These are phyloP conservation scores for Cucumis hystrix DNA, from an alignment of 306 rosid species.

Conservation along the genomic window DNA sequence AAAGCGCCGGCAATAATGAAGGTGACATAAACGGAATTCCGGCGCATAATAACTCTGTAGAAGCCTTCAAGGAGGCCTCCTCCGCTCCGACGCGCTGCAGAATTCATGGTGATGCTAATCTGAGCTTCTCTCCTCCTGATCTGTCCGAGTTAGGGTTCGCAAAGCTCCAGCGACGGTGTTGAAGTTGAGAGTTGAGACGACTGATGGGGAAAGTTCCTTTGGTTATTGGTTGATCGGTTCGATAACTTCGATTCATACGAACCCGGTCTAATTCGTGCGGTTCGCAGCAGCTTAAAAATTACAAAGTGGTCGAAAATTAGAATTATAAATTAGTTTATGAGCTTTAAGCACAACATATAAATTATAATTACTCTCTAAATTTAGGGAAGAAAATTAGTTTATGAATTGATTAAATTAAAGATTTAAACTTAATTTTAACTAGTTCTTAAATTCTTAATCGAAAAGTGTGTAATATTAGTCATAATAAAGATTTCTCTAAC, in stretches of 20 bases:
- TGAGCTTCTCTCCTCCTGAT: constrained; percentile 10
- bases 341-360: no score
- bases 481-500: no score
- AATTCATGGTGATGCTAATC: constrained; percentile 33
- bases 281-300: background rate
- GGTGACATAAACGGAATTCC: constrained; percentile 89
- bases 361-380: no score
- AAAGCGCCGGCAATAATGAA: constrained; percentile 91
- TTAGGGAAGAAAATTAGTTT: no score
- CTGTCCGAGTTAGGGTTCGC: constrained; percentile 16
- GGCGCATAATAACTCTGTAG: constrained; percentile 87
- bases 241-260: background rate
- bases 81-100: constrained; percentile 43
- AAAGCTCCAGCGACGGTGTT: constrained; percentile 1
- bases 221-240: background rate
- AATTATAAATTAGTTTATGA: background rate
- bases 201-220: background rate
- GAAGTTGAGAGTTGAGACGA: background rate
- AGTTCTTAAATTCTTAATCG: no score
- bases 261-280: background rate
- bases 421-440: no score
- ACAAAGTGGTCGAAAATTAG: no score
- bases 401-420: no score
- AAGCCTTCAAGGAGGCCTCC: constrained; percentile 75
- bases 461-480: no score